phyloP scores from a whole-genome alignment of 2,329 filamentous ascomycete species.

The Geoglossum cookeanum region DNA sequence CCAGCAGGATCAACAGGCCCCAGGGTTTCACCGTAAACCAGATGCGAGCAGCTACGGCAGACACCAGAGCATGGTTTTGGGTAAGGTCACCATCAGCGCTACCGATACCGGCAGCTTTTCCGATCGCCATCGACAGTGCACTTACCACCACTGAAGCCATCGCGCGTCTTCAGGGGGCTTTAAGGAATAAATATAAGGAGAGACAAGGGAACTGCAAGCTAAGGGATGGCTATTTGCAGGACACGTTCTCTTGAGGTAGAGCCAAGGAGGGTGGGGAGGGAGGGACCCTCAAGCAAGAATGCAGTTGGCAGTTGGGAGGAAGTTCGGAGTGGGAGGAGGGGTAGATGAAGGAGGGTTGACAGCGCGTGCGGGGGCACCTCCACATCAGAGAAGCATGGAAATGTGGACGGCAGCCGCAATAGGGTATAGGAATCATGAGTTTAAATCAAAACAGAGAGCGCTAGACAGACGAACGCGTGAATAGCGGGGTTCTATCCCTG shows the following conservation, averaged over 20 bases:
- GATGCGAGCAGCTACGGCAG: not conserved
- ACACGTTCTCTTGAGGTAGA: not conserved
- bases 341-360: not conserved
- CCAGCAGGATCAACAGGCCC: not conserved
- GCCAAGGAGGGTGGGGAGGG: not conserved
- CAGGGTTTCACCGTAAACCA: not conserved
- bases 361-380: not conserved
- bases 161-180: not conserved
- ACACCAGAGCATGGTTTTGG: too few relatives aligned
- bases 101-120: not conserved
- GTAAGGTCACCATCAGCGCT: too few relatives aligned
- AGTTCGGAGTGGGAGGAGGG: not conserved
- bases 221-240: not conserved
- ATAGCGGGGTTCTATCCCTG: not conserved
- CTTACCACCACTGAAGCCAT: not conserved
- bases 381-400: not conserved
- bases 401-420: not conserved
- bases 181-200: not conserved
- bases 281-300: not conserved
- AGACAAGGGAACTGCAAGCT: not conserved
- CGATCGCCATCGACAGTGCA: not conserved
- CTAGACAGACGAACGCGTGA: not conserved
- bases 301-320: not conserved
- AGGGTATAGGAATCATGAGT: not conserved
- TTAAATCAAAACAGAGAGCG: not conserved